Conservation (phyloP, 306 rosid species). For the Spatholobus suberectus region DNA sequence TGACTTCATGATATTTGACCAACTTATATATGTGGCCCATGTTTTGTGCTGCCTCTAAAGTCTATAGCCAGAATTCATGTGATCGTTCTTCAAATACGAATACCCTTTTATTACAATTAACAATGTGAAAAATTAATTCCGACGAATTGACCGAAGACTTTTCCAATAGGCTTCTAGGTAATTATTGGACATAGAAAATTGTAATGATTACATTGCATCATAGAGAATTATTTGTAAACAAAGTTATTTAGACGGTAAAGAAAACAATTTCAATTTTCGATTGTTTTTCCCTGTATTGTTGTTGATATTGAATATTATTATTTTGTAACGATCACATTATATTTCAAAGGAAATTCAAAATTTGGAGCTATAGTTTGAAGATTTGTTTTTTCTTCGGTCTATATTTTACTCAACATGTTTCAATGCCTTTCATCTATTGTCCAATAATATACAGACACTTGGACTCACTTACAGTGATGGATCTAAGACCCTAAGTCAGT, state of each 20-base stretch:
- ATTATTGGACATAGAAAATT: not conserved
- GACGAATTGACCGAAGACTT: slow-evolving; percentile 7
- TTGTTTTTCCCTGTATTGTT: not conserved
- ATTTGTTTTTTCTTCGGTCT: no score
- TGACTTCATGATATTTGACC: not conserved
- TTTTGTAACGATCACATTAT: not conserved
- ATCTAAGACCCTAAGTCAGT: no score
- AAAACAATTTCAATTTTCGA: not conserved
- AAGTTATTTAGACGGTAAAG: not conserved
- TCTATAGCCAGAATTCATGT: not conserved
- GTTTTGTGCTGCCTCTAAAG: slow-evolving; percentile 2
- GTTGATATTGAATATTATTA: not conserved
- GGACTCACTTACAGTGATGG: no score
- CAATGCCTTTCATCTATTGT: no score
- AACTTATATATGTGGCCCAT: not conserved
- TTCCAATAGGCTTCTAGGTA: not conserved
- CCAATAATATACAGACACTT: no score
- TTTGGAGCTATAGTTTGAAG: not conserved
- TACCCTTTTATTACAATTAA: not conserved
- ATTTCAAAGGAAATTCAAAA: slow-evolving; percentile 3
- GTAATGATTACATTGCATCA: not conserved
- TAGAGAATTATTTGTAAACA: not conserved
- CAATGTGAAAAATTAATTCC: not conserved
- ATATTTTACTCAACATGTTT: no score
- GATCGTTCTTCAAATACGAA: not conserved